Conservation (phyloP, 1,284 basidiomycete genomes). For the Ustilago cynodontis region DNA sequence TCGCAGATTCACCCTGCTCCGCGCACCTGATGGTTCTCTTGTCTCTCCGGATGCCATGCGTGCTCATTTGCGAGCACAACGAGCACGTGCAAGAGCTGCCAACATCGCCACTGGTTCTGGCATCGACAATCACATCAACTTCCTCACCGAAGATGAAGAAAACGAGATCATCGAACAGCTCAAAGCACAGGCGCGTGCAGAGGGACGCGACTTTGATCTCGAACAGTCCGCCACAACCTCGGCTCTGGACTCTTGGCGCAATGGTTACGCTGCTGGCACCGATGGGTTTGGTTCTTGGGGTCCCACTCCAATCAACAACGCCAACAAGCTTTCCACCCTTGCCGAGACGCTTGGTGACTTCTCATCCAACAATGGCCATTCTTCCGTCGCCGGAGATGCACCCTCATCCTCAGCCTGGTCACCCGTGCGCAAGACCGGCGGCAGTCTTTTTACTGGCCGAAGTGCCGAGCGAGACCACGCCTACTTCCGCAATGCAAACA, state of each 20-base stretch:
- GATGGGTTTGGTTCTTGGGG: slow-evolving; percentile 61
- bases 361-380: slow-evolving; percentile 8
- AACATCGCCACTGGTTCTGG: slow-evolving; percentile 29
- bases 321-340: slow-evolving; percentile 31
- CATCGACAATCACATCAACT: slow-evolving; percentile 31
- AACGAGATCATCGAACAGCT: slow-evolving; percentile 66
- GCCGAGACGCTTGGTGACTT: slow-evolving; percentile 50
- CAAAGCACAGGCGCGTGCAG: slow-evolving; percentile 45
- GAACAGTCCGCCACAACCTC: slow-evolving; percentile 16
- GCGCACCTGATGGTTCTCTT: slow-evolving; percentile 60
- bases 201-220: slow-evolving; percentile 43
- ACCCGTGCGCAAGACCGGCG: slow-evolving; percentile 20
- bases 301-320: slow-evolving; percentile 7
- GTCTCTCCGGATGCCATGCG: slow-evolving; percentile 66
- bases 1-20: slow-evolving; percentile 60
- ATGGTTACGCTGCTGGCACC: slow-evolving; percentile 48
- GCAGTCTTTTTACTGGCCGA: slow-evolving; percentile 50
- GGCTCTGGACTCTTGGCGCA: slow-evolving; percentile 31
- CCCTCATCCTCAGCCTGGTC: slow-evolving; percentile 20
- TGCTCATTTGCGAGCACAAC: slow-evolving; percentile 59
- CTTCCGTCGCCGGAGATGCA: not conserved
- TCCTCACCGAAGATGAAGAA: slow-evolving; percentile 65
- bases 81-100: slow-evolving; percentile 59
- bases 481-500: slow-evolving; percentile 51
- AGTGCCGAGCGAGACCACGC: slow-evolving; percentile 55